phyloP scores from a whole-genome alignment of 2,329 filamentous ascomycete species.

The Zelopaecilomyces penicillatus region DNA sequence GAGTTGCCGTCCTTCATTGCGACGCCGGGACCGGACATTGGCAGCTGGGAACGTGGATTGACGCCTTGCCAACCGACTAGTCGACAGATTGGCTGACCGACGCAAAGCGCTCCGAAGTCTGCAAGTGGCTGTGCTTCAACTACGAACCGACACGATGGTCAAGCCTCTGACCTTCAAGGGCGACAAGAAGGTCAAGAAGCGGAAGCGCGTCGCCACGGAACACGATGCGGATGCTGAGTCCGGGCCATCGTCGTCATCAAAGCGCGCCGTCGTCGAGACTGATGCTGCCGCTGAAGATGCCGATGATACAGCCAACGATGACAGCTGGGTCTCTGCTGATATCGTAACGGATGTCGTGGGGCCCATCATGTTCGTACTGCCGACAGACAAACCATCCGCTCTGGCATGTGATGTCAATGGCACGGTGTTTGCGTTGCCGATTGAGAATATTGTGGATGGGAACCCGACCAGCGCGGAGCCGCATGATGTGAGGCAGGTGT shows the following conservation, averaged over 20 bases:
- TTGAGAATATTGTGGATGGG: slow-evolving; percentile 84
- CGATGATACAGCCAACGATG: slow-evolving; percentile 50
- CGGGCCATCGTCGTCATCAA: slow-evolving; percentile 5
- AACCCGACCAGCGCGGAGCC: slow-evolving; percentile 83
- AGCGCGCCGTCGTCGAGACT: slow-evolving; percentile 9
- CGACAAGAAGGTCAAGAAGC: slow-evolving; percentile 90
- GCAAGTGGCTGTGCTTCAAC: not conserved
- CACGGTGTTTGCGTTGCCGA: slow-evolving; percentile 69
- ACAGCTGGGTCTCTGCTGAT: slow-evolving; percentile 88
- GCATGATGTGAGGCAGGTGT: slow-evolving; percentile 92
- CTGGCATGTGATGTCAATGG: slow-evolving; percentile 81
- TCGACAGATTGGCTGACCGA: not conserved
- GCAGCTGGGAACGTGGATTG: no score
- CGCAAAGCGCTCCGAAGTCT: slow-evolving; percentile 1
- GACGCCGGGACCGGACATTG: not conserved
- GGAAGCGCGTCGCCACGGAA: slow-evolving; percentile 60
- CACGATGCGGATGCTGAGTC: slow-evolving; percentile 36
- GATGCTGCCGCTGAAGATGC: slow-evolving; percentile 14
- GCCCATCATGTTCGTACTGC: slow-evolving; percentile 74
- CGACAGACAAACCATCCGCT: slow-evolving; percentile 63
- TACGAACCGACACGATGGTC: slow-evolving; percentile 50
- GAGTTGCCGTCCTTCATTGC: no score
- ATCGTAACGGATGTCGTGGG: slow-evolving; percentile 65
- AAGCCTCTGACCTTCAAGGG: slow-evolving; percentile 93
- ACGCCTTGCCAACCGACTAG: no score